Evolutionary conservation across 257 asterid genomes (phyloP), one percentile per base, ranked within the genome.

Genomic region (Marsdenia floribunda): DNA sequence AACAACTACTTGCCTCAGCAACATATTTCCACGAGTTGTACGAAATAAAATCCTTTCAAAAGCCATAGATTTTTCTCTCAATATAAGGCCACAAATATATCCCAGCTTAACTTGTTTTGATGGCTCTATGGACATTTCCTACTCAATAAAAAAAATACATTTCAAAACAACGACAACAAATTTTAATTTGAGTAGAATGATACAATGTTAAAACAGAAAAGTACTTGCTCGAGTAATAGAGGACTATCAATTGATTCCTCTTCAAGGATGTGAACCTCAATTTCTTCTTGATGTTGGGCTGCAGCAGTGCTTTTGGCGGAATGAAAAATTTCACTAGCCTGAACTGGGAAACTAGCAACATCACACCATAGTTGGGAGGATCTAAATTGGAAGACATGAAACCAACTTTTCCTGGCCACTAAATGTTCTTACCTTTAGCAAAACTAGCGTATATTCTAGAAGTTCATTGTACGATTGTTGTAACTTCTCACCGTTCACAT

Each of bases 1-100:
- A 55, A 85, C 84, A 37, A 44, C 82, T 49, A 81, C 85, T 82
- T 89, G 92, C 80, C 74, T 89, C 46, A 86, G 78, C 58, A 83
- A 85, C 69, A 89, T 90, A 87, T 89, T 89, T 73, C 96, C 96
- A 77, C 89, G 86, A 73, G 90, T 89, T 74, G 90, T 82, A 54
- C 92, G 89, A 65, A 89, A 89, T 75, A 89, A 71, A 74, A 86
- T 80, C 79, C 92, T 86, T 75, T 89, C 96, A 82, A 89, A 86
- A 58, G 86, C 81, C 79, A 80, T 24, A 22, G 89, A 84, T 78
- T 86, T 87, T 75, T 86, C 89, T 82, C 89, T 87, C 40, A 83
- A 60, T 74, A 89, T 85, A 76, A 89, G 87, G 55, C 96, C 96
- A 83, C 88, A 83, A 72, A 89, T 85, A 77, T 70, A 87, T 54